phyloP scores from a whole-genome alignment of 805 yeast genomes.

The Metschnikowia amazonensis region DNA sequence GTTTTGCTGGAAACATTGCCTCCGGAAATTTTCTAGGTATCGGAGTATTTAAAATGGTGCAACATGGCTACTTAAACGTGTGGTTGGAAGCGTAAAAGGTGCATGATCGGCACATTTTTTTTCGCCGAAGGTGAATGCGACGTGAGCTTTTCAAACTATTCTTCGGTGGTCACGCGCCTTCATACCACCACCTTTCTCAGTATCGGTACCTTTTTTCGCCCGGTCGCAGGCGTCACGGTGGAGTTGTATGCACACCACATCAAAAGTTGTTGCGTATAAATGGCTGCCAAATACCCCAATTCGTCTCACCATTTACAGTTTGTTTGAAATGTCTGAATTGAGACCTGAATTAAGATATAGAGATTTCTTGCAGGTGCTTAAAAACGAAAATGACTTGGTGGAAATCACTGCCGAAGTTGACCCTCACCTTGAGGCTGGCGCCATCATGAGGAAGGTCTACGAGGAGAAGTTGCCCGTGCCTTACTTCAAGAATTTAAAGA shows the following conservation, averaged over 20 bases:
- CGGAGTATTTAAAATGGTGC: too few relatives aligned
- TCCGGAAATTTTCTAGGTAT: too few relatives aligned
- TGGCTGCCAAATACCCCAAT: not conserved
- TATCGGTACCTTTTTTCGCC: not conserved
- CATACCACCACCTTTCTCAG: too few relatives aligned
- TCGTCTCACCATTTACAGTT: too few relatives aligned
- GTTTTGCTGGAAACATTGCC: not conserved
- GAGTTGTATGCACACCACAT: not conserved
- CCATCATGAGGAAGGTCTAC: slow-evolving; percentile 24
- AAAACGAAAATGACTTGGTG: slow-evolving; percentile 21
- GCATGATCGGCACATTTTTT: slow-evolving; percentile 2
- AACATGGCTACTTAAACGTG: not conserved
- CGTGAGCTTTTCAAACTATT: too few relatives aligned
- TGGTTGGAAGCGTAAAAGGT: not conserved
- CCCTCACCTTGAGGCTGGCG: slow-evolving; percentile 25
- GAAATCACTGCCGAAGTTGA: slow-evolving; percentile 22
- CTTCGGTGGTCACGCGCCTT: too few relatives aligned
- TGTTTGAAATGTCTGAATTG: slow-evolving; percentile 4
- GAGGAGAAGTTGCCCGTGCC: slow-evolving; percentile 23
- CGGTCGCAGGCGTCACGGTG: not conserved
- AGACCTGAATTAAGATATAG: slow-evolving; percentile 22
- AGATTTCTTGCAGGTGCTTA: slow-evolving; percentile 22
- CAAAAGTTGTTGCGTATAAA: not conserved
- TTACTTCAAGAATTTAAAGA: slow-evolving; percentile 20
- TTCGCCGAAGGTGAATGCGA: too few relatives aligned